These are phyloP conservation scores for Diphasiastrum complanatum DNA, from an alignment of 83 land plant genomes.

Conservation along the genomic window DNA sequence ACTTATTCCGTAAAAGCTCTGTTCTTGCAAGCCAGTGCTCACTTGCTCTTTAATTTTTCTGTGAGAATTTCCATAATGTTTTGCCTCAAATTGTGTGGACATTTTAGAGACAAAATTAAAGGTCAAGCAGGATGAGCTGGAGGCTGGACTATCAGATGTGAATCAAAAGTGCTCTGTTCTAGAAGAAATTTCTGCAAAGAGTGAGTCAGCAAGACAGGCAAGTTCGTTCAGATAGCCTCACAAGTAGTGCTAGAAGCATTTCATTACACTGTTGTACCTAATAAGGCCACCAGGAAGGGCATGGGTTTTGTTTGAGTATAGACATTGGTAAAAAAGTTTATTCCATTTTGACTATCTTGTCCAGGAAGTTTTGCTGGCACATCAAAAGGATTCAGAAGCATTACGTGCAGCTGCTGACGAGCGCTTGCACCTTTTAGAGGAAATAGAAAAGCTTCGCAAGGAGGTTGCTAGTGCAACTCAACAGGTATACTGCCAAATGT, in stretches of 20 bases:
- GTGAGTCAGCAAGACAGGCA: constrained; percentile 10
- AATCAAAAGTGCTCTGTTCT: background rate
- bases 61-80: too few species aligned
- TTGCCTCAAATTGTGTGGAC: background rate
- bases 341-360: background rate
- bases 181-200: constrained; percentile 10
- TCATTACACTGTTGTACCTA: background rate
- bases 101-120: constrained; percentile 9
- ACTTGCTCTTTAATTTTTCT: too few species aligned
- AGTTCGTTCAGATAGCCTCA: too few species aligned
- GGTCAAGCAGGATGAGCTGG: constrained; percentile 11
- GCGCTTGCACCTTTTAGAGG: constrained; percentile 4
- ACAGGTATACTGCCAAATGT: constrained; percentile 23
- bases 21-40: too few species aligned
- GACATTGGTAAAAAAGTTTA: background rate
- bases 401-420: constrained; percentile 7
- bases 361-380: constrained; percentile 6
- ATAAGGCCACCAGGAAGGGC: background rate
- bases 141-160: constrained; percentile 1
- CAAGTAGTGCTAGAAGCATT: too few species aligned
- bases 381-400: constrained; percentile 12
- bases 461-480: constrained; percentile 14
- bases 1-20: too few species aligned
- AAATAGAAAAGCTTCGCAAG: constrained; percentile 9
- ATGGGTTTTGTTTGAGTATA: background rate